Evolutionary conservation across 176 grass and related monocot species (phyloP), one percentile per base, ranked within the genome.

Genomic region (Luzula sylvatica): DNA sequence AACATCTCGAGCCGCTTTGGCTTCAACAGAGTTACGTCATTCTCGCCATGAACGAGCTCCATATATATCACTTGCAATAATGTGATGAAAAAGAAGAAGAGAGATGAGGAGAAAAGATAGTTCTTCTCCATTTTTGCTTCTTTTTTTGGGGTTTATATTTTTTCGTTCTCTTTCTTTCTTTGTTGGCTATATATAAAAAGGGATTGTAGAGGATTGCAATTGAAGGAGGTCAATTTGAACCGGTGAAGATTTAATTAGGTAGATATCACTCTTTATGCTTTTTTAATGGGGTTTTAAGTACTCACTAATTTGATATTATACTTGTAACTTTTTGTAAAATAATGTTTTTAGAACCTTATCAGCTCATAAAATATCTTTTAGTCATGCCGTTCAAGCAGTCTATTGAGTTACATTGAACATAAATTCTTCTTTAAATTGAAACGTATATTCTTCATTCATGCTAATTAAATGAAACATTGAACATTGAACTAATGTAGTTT

Each of bases 1-100:
- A 95, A 88, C 74, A 76, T 95, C 77, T 95, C 73, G 43, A 95
- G 83, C 63, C 32, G 14, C 2, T 38, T 38, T 23, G 79, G 61
- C 45, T 73, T 46, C 24, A 85, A 23, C 1, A 85, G 22, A 8
- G 6, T 52, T 27, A 2, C 41, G 14, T 23, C 55, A 38, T 51
- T 48, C 9, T 76, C 68, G 8, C 70, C 47, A 11, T 24, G 40
- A 5, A 71, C 56, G 58, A 53, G 28, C 16, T 8, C 50, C 15
- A 17, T 20, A 17, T 62, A 39, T 53, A 66, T 27, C 67, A 76
- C 3, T 51, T 53, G 7, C 56, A 56, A 27, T 15, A 26, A 30
- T 18, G 66, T 23, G 8, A 72, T 51, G 27, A 55, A 2, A 32
- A 41, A 58, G 7, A 23, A 11, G 3, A 32, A 51, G n/a, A 67